A percentile compares a stretch with the other conserved stretches of the same genome.
Evolutionary conservation across 108 stramenopile genomes (phyloP).

Genomic region (Conticribra weissflogii): DNA sequence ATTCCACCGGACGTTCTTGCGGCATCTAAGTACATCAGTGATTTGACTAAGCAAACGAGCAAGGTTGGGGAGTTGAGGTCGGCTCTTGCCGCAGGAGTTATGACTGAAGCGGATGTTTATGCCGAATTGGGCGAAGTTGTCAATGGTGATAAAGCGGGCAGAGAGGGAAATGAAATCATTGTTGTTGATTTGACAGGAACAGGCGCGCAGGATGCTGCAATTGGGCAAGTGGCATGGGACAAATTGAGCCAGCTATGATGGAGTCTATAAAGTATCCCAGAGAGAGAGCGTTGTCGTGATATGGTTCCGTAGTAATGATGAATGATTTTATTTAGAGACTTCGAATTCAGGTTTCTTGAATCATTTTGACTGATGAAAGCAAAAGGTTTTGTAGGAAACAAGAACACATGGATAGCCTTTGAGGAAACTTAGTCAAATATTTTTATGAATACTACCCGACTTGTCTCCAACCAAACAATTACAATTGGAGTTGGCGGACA

Average conservation of each 20-base stretch:
- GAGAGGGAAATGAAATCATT: slow-evolving; percentile 93
- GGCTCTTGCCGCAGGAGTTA: slow-evolving; percentile 82
- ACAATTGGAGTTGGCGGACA: too few relatives aligned
- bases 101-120: slow-evolving; percentile 92
- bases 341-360: too few relatives aligned
- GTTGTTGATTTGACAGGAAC: slow-evolving; percentile 97
- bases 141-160: slow-evolving; percentile 87
- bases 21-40: slow-evolving; percentile 82
- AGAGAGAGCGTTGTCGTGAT: not conserved
- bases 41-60: slow-evolving; percentile 90
- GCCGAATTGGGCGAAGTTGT: slow-evolving; percentile 94
- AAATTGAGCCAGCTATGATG: slow-evolving; percentile 55
- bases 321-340: not conserved
- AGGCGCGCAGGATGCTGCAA: slow-evolving; percentile 92
- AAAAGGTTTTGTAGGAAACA: too few relatives aligned
- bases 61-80: slow-evolving; percentile 90
- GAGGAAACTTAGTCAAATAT: too few relatives aligned
- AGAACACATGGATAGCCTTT: too few relatives aligned
- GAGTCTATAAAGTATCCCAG: not conserved
- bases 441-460: too few relatives aligned
- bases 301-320: not conserved
- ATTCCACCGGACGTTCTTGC: slow-evolving; percentile 85
- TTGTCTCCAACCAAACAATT: too few relatives aligned
- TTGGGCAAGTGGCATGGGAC: slow-evolving; percentile 89
- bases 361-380: too few relatives aligned